Evolutionary conservation across 257 asterid species (phyloP).

Genomic region (Plantago ovata): DNA sequence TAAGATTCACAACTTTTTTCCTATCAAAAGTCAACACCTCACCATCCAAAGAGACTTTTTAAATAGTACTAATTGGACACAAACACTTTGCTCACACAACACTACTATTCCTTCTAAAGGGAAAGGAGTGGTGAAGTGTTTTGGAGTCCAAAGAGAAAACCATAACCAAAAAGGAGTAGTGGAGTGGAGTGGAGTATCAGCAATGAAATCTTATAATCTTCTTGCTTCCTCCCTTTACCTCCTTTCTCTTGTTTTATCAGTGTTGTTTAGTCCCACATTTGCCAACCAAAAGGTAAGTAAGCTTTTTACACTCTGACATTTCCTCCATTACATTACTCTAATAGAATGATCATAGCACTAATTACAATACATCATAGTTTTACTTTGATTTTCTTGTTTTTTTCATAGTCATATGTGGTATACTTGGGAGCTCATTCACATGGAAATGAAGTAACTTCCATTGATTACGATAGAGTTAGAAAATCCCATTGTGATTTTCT

Average conservation of each 20-base stretch:
- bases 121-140: constrained; percentile 14
- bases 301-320: constrained; percentile 13
- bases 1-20: constrained; percentile 28
- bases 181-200: too few species aligned
- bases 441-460: constrained; percentile 42
- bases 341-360: not conserved
- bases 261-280: constrained; percentile 60
- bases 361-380: not conserved
- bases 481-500: constrained; percentile 69
- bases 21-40: constrained; percentile 30
- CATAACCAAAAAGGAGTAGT: constrained; percentile 13
- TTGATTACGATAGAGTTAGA: constrained; percentile 57
- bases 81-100: constrained; percentile 14
- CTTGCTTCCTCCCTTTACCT: constrained; percentile 35
- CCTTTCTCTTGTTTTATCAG: constrained; percentile 41
- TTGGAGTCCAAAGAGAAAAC: constrained; percentile 6
- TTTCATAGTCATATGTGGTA: constrained; percentile 70
- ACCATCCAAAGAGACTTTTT: constrained; percentile 22
- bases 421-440: constrained; percentile 91
- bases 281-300: constrained; percentile 66
- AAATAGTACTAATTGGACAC: constrained; percentile 22
- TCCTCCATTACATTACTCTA: constrained; percentile 18
- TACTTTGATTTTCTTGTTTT: not conserved
- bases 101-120: constrained; percentile 17
- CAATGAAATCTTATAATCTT: constrained; percentile 41